A percentile compares a stretch with the other conserved stretches of the same genome.
These are phyloP conservation scores for Cyclotella distinguenda DNA, from an alignment of 108 stramenopile species.

Conservation along the genomic window DNA sequence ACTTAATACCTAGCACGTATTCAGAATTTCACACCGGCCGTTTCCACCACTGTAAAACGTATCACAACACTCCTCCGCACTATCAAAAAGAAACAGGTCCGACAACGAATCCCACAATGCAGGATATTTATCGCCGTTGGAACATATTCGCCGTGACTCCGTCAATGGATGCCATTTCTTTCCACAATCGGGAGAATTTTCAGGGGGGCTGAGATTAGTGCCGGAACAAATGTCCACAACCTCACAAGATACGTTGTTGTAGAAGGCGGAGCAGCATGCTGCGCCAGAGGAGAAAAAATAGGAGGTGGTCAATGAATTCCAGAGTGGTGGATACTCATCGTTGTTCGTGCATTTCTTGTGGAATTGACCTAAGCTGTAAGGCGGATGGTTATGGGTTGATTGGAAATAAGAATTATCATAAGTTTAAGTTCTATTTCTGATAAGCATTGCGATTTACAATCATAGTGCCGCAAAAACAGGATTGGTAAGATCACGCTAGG, in stretches of 20 bases:
- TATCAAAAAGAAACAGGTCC: slow-evolving; percentile 6
- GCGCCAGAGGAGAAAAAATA: not conserved
- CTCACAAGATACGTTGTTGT: slow-evolving; percentile 9
- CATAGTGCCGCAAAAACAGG: too few relatives aligned
- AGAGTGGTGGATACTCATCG: slow-evolving; percentile 14
- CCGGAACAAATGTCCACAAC: slow-evolving; percentile 3
- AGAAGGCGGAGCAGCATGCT: slow-evolving; percentile 11
- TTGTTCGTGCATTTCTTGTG: slow-evolving; percentile 10
- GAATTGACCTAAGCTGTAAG: not conserved
- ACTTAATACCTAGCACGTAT: slow-evolving; percentile 2
- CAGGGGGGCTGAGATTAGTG: not conserved
- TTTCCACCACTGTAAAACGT: slow-evolving; percentile 11
- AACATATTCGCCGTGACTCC: not conserved
- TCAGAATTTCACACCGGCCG: slow-evolving; percentile 10
- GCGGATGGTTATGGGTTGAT: not conserved
- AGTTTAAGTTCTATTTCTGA: too few relatives aligned
- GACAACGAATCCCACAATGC: slow-evolving; percentile 6
- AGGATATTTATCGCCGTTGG: slow-evolving; percentile 19
- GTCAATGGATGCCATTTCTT: slow-evolving; percentile 16
- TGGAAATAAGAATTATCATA: too few relatives aligned
- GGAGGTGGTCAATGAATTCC: slow-evolving; percentile 1
- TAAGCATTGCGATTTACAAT: too few relatives aligned
- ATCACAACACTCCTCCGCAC: slow-evolving; percentile 11
- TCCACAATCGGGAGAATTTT: not conserved
- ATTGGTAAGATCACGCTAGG: too few relatives aligned